Evolutionary conservation across 257 asterid genomes (phyloP).

Genomic region (Cinchona pubescens): DNA sequence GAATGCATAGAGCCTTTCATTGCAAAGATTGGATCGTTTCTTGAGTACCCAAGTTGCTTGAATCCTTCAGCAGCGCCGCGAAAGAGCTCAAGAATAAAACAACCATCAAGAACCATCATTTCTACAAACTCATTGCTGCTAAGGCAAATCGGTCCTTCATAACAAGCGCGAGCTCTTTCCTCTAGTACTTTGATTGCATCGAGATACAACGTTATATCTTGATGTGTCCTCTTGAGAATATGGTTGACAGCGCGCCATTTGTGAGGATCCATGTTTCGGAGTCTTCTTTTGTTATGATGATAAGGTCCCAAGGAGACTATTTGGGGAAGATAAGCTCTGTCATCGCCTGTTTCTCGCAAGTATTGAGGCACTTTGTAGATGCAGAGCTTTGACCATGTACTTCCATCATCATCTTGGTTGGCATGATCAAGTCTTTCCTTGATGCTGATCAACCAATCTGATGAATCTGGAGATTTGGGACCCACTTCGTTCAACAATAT

Average conservation of each 20-base stretch:
- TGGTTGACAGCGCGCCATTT: slow-evolving; percentile 73
- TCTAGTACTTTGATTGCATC: slow-evolving; percentile 56
- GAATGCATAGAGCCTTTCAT: slow-evolving; percentile 85
- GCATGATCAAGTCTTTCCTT: slow-evolving; percentile 65
- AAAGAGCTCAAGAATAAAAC: slow-evolving; percentile 72
- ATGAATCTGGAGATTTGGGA: slow-evolving; percentile 36
- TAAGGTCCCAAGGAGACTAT: slow-evolving; percentile 73
- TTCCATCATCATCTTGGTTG: slow-evolving; percentile 47
- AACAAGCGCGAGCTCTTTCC: slow-evolving; percentile 58
- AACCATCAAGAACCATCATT: slow-evolving; percentile 76
- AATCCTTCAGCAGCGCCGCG: slow-evolving; percentile 70
- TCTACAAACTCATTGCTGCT: slow-evolving; percentile 69
- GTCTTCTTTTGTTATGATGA: slow-evolving; percentile 59
- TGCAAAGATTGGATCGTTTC: slow-evolving; percentile 73
- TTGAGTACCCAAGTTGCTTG: slow-evolving; percentile 56
- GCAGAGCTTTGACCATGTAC: slow-evolving; percentile 62
- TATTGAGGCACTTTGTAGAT: slow-evolving; percentile 57
- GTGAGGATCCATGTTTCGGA: slow-evolving; percentile 71
- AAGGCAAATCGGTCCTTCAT: slow-evolving; percentile 55
- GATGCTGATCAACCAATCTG: slow-evolving; percentile 70
- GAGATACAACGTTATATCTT: slow-evolving; percentile 44
- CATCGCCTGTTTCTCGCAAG: slow-evolving; percentile 59
- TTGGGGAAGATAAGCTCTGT: slow-evolving; percentile 75
- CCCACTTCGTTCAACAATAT: slow-evolving; percentile 24
- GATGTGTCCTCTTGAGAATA: slow-evolving; percentile 52